phyloP scores from a whole-genome alignment of 768 basidiomycete genomes.

The Kwoniella sp. region DNA sequence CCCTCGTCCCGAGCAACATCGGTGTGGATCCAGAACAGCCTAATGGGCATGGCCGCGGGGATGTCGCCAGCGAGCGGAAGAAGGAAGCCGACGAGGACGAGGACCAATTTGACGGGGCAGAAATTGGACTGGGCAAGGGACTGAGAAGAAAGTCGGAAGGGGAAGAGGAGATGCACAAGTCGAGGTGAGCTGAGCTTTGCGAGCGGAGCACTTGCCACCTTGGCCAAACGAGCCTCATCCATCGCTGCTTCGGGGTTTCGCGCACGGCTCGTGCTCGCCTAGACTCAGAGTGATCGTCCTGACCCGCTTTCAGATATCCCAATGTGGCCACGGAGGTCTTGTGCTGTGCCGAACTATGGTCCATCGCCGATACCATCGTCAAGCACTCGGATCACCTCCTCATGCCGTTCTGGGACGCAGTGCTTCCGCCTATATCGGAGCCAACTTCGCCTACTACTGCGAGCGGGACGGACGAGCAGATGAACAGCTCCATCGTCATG shows the following conservation, averaged over 20 bases:
- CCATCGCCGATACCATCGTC: conserved; percentile 84
- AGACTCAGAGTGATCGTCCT: neutral
- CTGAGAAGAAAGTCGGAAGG: conserved; percentile 11
- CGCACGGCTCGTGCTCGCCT: neutral
- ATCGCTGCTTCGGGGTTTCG: no score
- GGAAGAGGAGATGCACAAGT: conserved; percentile 25
- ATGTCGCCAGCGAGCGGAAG: neutral
- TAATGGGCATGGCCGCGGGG: no score
- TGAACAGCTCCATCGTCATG: neutral
- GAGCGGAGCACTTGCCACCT: neutral
- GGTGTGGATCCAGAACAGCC: no score
- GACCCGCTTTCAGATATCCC: conserved; percentile 64
- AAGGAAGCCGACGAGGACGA: conserved; percentile 1
- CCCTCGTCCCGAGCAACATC: conserved; percentile 27
- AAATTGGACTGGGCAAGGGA: conserved; percentile 22
- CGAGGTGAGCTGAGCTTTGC: conserved; percentile 21
- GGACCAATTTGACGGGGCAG: conserved; percentile 3
- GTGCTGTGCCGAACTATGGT: conserved; percentile 94
- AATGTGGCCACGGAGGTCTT: conserved; percentile 90
- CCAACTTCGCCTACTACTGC: conserved; percentile 2
- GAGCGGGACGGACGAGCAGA: neutral
- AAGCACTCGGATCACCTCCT: conserved; percentile 67
- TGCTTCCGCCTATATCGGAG: conserved; percentile 33
- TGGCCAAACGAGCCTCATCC: neutral
- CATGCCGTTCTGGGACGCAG: conserved; percentile 84